A percentile compares a stretch with the other conserved stretches of the same genome.
These are phyloP conservation scores for Chaetomium cochliodes DNA, from an alignment of 495 filamentous ascomycete species.

Conservation along the genomic window DNA sequence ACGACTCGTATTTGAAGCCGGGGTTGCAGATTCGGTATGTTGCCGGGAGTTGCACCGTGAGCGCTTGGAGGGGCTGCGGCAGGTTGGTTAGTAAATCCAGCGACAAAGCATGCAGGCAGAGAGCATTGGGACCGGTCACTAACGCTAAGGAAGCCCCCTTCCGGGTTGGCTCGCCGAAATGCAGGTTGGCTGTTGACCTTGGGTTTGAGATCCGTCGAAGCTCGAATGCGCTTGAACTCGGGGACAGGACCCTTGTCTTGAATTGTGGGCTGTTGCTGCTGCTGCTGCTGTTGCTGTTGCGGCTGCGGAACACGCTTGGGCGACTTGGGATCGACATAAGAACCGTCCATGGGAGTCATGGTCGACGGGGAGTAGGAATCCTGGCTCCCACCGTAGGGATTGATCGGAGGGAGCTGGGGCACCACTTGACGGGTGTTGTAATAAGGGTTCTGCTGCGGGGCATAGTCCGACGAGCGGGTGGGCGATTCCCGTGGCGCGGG, in stretches of 20 bases:
- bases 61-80: conserved; percentile 83
- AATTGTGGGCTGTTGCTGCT: conserved; percentile 47
- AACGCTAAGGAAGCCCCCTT: conserved; percentile 98
- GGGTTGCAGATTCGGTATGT: conserved; percentile 99
- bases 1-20: conserved; percentile 97
- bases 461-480: conserved; percentile 47
- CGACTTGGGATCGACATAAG: conserved; percentile 75
- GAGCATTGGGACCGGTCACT: conserved; percentile 37
- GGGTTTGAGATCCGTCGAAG: conserved; percentile 71
- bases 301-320: conserved; percentile 56
- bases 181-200: conserved; percentile 83
- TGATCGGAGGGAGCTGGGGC: conserved; percentile 68
- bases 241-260: conserved; percentile 74
- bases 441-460: conserved; percentile 50
- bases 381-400: conserved; percentile 60
- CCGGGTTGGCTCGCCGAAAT: conserved; percentile 90
- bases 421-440: conserved; percentile 46
- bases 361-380: conserved; percentile 65
- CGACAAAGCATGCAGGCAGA: neutral
- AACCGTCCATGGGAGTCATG: conserved; percentile 64
- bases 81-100: conserved; percentile 15
- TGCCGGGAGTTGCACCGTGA: conserved; percentile 88
- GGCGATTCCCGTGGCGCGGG: conserved; percentile 52
- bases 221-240: conserved; percentile 75
- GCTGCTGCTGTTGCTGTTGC: no score